Base-by-base conservation (phyloP, 1,139 yeast species). In the Yarrowia galli region DNA sequence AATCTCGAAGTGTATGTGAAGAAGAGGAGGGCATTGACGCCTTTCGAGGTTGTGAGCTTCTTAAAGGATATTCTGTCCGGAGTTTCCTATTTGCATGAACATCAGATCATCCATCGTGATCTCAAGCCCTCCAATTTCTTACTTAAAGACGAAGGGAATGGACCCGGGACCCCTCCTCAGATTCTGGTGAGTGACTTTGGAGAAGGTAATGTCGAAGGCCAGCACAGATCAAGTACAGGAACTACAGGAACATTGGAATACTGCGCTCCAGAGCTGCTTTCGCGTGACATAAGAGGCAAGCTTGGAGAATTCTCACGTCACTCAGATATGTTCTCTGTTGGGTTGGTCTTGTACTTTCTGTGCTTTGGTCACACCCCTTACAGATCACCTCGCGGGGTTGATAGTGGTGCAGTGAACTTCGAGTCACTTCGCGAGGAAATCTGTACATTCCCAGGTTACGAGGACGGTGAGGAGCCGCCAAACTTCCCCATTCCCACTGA, bases 161-260 rank as follows among this genome's bases (percentile, higher is more conserved):
- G 76, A 1, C 72, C 79, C 0, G 71, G 73, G 2, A 71, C 73
- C 25, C 78, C 89, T 8, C 97, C 97, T 0, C 84, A 84, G 25
- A 85, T 91, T 0, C 81, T 91, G 22, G 95, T 92, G 13, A 89
- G 96, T 46, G 97, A 92, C 78, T 89, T 92, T 76, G 97, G 98
- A 1, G 97, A 92, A 76, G 91, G 96, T 5, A 91, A 90, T 71
- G 81, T 89, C 71, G 88, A 88, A 61, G 92, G 90, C 1, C 81
- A 83, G 32, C 75, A 75, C 63, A 77, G 91, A 67, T 75, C 79
- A 9, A 88, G 87, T 0, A 85, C 89, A 12, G 97, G 97, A 0
- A 85, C 87, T 63, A 92, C 97, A 0, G 97, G 97, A 0, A 92
- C 97, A 0, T 75, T 91, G 28, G 97, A 91, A 74, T 92, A 87